Conservation (phyloP, 164 flowering plant genomes). For the Magnolia sinica region DNA sequence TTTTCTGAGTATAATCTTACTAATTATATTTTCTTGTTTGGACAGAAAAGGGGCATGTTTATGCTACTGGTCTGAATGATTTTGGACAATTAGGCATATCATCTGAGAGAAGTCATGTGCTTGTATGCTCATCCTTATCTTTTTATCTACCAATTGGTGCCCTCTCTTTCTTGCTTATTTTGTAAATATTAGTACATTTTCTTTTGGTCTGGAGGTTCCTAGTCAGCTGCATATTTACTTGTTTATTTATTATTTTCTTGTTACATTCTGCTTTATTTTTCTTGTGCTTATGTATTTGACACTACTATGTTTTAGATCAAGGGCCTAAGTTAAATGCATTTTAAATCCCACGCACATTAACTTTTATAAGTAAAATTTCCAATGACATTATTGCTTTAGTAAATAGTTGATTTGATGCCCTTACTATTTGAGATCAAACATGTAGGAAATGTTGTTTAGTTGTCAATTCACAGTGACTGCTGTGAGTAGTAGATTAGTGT, state of each 20-base stretch:
- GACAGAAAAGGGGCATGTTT: slow-evolving; percentile 79
- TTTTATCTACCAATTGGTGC: neutral
- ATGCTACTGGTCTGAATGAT: slow-evolving; percentile 91
- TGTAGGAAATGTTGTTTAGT: no score
- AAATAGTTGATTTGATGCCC: no score
- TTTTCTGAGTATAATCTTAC: slow-evolving; percentile 4
- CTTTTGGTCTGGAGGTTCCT: neutral
- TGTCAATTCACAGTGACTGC: no score
- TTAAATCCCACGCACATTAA: no score
- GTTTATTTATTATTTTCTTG: neutral
- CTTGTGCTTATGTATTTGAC: neutral
- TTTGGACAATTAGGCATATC: slow-evolving; percentile 86
- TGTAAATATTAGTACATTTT: neutral
- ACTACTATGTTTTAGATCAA: neutral
- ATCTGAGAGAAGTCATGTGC: slow-evolving; percentile 33
- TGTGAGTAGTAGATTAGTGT: no score
- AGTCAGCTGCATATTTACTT: neutral
- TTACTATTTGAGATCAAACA: no score
- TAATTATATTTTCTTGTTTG: slow-evolving; percentile 14
- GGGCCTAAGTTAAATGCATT: neutral
- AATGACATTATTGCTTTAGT: no score
- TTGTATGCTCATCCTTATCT: slow-evolving; percentile 43
- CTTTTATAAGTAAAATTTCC: no score
- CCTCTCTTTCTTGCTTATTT: neutral
- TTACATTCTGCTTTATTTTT: neutral